Evolutionary conservation across 805 yeast genomes (phyloP).

Genomic region (Spathaspora hagerdaliae): DNA sequence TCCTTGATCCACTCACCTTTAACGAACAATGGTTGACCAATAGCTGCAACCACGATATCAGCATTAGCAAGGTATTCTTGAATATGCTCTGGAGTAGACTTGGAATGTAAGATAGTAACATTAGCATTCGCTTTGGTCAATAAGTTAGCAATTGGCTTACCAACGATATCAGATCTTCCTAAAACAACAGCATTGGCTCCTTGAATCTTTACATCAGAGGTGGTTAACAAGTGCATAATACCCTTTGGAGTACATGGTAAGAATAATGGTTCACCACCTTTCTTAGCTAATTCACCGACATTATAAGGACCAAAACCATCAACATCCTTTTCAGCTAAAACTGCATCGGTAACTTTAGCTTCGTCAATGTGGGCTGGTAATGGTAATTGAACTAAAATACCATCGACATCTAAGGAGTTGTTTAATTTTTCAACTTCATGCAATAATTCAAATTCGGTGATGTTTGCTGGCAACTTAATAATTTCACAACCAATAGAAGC

Average conservation of each 20-base stretch:
- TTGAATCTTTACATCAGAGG: conserved; percentile 49
- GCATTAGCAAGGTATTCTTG: conserved; percentile 51
- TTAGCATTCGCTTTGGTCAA: conserved; percentile 70
- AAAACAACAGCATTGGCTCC: conserved; percentile 80
- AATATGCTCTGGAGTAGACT: conserved; percentile 49
- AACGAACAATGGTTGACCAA: conserved; percentile 68
- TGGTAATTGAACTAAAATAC: conserved; percentile 74
- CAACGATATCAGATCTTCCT: conserved; percentile 85
- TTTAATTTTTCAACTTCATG: conserved; percentile 54
- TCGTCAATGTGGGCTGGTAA: conserved; percentile 70
- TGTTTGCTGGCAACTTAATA: conserved; percentile 53
- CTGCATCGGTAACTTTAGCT: conserved; percentile 62
- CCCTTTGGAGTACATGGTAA: conserved; percentile 87
- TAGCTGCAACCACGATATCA: conserved; percentile 74
- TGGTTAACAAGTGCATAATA: conserved; percentile 58
- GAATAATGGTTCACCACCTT: conserved; percentile 65
- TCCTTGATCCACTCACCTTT: conserved; percentile 71
- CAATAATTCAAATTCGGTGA: conserved; percentile 54
- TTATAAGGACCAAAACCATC: conserved; percentile 81
- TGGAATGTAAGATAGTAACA: conserved; percentile 72
- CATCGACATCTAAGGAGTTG: conserved; percentile 58
- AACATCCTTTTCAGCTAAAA: conserved; percentile 66
- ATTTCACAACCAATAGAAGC: conserved; percentile 62
- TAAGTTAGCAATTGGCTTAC: conserved; percentile 72
- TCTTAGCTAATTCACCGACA: conserved; percentile 73